phyloP scores from a whole-genome alignment of 148 eudicot species.

The Persicaria maculosa region DNA sequence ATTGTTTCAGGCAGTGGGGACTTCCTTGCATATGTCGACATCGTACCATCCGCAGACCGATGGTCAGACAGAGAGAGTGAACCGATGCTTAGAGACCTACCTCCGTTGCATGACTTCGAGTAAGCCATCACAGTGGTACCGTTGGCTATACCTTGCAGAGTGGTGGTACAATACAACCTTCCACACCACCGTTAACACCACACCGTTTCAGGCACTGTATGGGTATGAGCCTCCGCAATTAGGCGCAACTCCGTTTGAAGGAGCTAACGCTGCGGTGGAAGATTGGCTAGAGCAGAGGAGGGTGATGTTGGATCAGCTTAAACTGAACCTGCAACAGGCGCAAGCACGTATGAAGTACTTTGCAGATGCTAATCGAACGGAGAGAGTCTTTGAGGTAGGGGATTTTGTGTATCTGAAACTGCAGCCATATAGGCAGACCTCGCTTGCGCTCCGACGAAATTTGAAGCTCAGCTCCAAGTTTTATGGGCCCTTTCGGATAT shows the following conservation, averaged over 20 bases:
- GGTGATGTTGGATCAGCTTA: rapidly evolving
- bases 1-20: neutral
- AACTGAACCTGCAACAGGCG: neutral
- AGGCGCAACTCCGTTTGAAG: rapidly evolving
- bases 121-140: neutral
- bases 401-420: neutral
- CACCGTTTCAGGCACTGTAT: neutral
- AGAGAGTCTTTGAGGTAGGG: neutral
- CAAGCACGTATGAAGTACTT: neutral
- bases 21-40: neutral
- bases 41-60: neutral
- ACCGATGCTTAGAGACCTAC: neutral
- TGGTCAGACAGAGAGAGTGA: neutral
- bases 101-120: neutral
- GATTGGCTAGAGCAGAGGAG: neutral
- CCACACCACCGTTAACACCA: too few species aligned
- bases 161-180: neutral
- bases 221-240: neutral
- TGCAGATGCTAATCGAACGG: neutral
- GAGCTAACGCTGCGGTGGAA: neutral
- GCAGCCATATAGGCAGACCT: neutral
- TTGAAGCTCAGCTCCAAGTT: neutral
- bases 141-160: neutral
- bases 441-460: rapidly evolving
- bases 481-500: neutral